Evolutionary conservation across 306 rosid genomes (phyloP).

Genomic region (Sicyos baderoa): DNA sequence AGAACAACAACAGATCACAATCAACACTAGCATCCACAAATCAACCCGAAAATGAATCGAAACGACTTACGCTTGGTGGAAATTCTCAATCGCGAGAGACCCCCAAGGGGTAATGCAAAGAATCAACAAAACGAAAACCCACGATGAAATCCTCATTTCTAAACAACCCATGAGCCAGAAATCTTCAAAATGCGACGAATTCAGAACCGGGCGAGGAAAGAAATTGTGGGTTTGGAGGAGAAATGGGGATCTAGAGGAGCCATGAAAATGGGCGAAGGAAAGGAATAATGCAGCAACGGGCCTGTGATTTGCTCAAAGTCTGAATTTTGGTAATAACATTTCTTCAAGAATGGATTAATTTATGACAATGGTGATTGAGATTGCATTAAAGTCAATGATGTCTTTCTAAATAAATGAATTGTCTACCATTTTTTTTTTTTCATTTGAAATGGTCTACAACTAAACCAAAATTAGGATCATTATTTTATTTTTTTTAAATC

Average conservation of each 20-base stretch:
- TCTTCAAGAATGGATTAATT: not conserved
- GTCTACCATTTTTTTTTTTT: no score
- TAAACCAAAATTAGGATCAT: no score
- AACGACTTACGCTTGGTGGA: slow-evolving; percentile 67
- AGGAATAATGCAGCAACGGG: slow-evolving; percentile 33
- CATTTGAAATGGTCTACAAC: no score
- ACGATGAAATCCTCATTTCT: slow-evolving; percentile 35
- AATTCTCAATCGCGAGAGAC: slow-evolving; percentile 40
- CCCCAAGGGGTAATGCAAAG: slow-evolving; percentile 37
- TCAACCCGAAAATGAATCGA: not conserved
- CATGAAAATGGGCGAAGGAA: slow-evolving; percentile 41
- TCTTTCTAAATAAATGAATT: not conserved
- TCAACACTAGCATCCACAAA: not conserved
- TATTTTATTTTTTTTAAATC: no score
- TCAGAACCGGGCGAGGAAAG: slow-evolving; percentile 3
- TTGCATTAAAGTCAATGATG: not conserved
- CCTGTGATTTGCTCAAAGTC: not conserved
- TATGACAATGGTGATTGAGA: not conserved
- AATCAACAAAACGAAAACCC: slow-evolving; percentile 34
- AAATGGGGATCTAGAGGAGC: slow-evolving; percentile 53
- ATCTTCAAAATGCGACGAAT: slow-evolving; percentile 27
- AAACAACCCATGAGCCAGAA: slow-evolving; percentile 17
- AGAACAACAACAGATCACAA: not conserved
- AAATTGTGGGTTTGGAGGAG: slow-evolving; percentile 13
- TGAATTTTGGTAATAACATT: not conserved